A percentile compares a stretch with the other conserved stretches of the same genome.
Conservation (phyloP, 345 rosid species). For the Citropsis articulata region DNA sequence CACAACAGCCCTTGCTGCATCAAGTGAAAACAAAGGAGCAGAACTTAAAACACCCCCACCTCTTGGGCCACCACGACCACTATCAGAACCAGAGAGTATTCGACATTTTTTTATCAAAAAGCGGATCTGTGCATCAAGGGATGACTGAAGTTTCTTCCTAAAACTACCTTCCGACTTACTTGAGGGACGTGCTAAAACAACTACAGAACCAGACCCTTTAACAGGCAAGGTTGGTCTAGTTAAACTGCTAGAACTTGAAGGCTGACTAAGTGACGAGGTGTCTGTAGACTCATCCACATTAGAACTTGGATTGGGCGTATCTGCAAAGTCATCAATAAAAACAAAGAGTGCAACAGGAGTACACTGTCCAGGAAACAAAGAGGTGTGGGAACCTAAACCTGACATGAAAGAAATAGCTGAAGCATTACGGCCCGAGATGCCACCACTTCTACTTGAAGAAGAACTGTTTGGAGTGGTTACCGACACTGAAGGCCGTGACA, state of each 20-base stretch:
- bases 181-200: slow-evolving; percentile 75
- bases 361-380: slow-evolving; percentile 79
- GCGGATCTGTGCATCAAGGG: slow-evolving; percentile 75
- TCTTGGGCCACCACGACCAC: slow-evolving; percentile 53
- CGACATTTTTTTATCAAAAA: slow-evolving; percentile 78
- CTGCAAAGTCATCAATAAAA: slow-evolving; percentile 71
- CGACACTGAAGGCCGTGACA: slow-evolving; percentile 30
- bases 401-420: slow-evolving; percentile 65
- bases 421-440: slow-evolving; percentile 42
- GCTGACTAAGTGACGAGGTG: slow-evolving; percentile 32
- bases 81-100: slow-evolving; percentile 57
- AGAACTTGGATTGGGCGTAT: slow-evolving; percentile 30
- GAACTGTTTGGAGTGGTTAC: slow-evolving; percentile 28
- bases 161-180: slow-evolving; percentile 68
- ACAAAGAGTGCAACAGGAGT: slow-evolving; percentile 72
- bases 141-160: slow-evolving; percentile 71
- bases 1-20: slow-evolving; percentile 73
- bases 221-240: slow-evolving; percentile 47
- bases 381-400: slow-evolving; percentile 64
- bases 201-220: slow-evolving; percentile 68
- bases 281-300: slow-evolving; percentile 50
- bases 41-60: slow-evolving; percentile 53
- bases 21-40: too few relatives aligned
- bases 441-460: slow-evolving; percentile 54
- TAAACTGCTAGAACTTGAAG: too few relatives aligned